Conservation (phyloP, 2,329 filamentous ascomycete genomes). For the Aspergillus fijiensis region DNA sequence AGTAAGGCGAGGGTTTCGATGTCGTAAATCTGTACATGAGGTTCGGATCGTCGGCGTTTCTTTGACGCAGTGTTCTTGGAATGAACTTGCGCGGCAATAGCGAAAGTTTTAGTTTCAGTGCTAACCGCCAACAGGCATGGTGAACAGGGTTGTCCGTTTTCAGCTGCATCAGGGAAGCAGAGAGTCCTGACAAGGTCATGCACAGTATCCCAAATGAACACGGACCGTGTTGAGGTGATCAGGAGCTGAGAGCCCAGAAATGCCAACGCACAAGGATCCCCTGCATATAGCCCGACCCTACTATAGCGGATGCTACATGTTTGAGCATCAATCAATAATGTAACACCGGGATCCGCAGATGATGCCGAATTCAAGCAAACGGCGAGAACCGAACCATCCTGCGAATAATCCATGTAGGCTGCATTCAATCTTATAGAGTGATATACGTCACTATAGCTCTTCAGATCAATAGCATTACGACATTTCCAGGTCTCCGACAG, state of each 20-base stretch:
- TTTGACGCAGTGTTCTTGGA: slow-evolving; percentile 27
- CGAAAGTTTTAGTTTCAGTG: slow-evolving; percentile 62
- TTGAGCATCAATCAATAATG: slow-evolving; percentile 74
- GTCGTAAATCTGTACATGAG: slow-evolving; percentile 64
- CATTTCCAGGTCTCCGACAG: slow-evolving; percentile 73
- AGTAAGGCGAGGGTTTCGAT: slow-evolving; percentile 60
- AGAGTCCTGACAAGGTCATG: slow-evolving; percentile 70
- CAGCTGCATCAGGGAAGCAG: slow-evolving; percentile 50
- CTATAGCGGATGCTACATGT: slow-evolving; percentile 66
- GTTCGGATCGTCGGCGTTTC: slow-evolving; percentile 47
- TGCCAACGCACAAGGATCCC: slow-evolving; percentile 64
- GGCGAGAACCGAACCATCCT: slow-evolving; percentile 81
- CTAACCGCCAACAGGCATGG: slow-evolving; percentile 65
- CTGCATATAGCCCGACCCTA: slow-evolving; percentile 66
- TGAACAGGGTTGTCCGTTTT: slow-evolving; percentile 7
- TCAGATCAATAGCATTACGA: slow-evolving; percentile 53
- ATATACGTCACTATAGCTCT: slow-evolving; percentile 36
- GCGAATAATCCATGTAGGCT: slow-evolving; percentile 73
- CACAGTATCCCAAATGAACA: slow-evolving; percentile 77
- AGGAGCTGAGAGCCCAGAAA: slow-evolving; percentile 74
- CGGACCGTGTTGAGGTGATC: slow-evolving; percentile 69
- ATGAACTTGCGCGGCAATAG: slow-evolving; percentile 53
- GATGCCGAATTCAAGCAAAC: slow-evolving; percentile 48
- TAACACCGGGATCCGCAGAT: slow-evolving; percentile 56
- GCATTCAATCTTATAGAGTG: slow-evolving; percentile 44